Percentiles rank a stretch among this genome's conserved stretches.
Evolutionary conservation across 352 stramenopile genomes (phyloP).

Genomic region (Thalassiosira mediterranea): DNA sequence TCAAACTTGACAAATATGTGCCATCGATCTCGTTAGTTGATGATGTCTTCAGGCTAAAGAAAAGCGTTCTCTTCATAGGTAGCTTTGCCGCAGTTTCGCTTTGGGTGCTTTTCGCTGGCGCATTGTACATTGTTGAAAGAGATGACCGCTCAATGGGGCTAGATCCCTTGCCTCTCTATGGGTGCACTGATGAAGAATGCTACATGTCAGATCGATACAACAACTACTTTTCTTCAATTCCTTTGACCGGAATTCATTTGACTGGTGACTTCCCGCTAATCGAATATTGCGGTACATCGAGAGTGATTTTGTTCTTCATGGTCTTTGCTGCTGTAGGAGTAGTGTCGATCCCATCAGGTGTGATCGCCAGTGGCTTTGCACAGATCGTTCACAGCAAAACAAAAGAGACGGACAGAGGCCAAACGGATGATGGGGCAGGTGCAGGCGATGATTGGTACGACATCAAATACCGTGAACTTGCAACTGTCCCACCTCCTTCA

Average conservation of each 20-base stretch:
- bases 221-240: constrained; percentile 72
- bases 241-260: constrained; percentile 73
- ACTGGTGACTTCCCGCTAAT: constrained; percentile 54
- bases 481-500: constrained; percentile 51
- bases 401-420: constrained; percentile 36
- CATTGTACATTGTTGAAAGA: constrained; percentile 81
- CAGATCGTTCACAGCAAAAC: constrained; percentile 79
- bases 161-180: constrained; percentile 70
- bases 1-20: constrained; percentile 86
- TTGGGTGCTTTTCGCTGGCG: constrained; percentile 80
- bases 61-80: constrained; percentile 63
- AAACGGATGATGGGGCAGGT: not conserved
- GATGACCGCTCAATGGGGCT: constrained; percentile 73
- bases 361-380: constrained; percentile 78
- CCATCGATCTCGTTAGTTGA: constrained; percentile 84
- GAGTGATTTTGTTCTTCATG: constrained; percentile 76
- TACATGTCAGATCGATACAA: constrained; percentile 70
- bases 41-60: constrained; percentile 84
- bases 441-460: constrained; percentile 83
- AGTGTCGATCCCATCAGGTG: constrained; percentile 72
- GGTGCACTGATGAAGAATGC: constrained; percentile 60
- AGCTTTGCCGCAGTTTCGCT: constrained; percentile 75
- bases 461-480: constrained; percentile 58
- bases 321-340: constrained; percentile 79
- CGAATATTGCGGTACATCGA: constrained; percentile 62